Evolutionary conservation across 768 basidiomycete species (phyloP), one percentile per base, ranked within the genome.

Genomic region (Symmetrospora coprosmae): DNA sequence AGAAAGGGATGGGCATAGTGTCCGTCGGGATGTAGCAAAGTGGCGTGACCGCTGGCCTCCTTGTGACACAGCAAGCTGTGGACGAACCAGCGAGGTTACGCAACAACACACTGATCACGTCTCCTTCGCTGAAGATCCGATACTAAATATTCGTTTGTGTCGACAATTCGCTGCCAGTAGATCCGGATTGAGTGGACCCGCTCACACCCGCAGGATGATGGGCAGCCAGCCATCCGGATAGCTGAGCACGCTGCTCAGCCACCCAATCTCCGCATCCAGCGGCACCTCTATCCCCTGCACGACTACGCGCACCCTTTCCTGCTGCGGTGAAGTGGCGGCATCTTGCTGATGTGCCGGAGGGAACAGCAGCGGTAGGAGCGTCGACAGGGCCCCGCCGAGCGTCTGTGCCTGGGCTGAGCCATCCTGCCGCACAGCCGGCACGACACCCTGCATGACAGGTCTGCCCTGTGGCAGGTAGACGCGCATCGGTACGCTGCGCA

Each of bases 181-280:
- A n/a, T n/a, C n/a, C n/a, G n/a, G n/a, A n/a, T n/a, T n/a, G n/a
- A n/a, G n/a, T n/a, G n/a, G n/a, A n/a, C n/a, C n/a, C n/a, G n/a
- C n/a, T n/a, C n/a, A n/a, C n/a, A n/a, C n/a, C n/a, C n/a, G n/a
- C n/a, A n/a, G n/a, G n/a, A n/a, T n/a, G n/a, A 1, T 11, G n/a
- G n/a, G 35, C 4, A 69, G 39, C 90, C 90, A 97, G 4, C 94
- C 94, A 69, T 97, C 94, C 13, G 89, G 87, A 7, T 89, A 90
- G 13, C 84, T 81, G 73, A 96, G 75, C 88, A 89, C 19, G 86
- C 83, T 9, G 37, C 87, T 85, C n/a, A 97, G 72, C 91, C 92
- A 94, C 4, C 84, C 88, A 73, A 96, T 77, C 69, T 97, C 92
- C 5, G 88, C 78, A 30, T 94, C 89, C 7, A 80, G 76, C 1